phyloP scores from a whole-genome alignment of 345 rosid species.

The Leavenworthia alabamica region DNA sequence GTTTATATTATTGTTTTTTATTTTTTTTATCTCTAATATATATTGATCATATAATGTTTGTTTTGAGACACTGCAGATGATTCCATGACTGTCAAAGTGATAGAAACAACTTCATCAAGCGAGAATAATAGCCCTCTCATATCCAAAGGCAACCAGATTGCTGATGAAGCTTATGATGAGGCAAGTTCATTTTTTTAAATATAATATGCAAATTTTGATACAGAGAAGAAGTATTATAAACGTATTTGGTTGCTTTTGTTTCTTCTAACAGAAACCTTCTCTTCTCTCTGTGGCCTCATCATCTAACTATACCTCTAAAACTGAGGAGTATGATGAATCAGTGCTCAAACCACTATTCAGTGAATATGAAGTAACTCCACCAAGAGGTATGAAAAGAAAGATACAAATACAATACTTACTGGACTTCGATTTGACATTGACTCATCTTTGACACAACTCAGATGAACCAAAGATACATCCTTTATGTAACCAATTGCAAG shows the following conservation, averaged over 20 bases:
- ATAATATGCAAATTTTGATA: background rate
- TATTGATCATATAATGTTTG: background rate
- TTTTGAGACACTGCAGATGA: constrained; percentile 33
- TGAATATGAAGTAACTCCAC: constrained; percentile 58
- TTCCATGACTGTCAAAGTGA: constrained; percentile 26
- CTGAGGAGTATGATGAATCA: constrained; percentile 31
- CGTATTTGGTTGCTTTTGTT: background rate
- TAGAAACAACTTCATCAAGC: constrained; percentile 29
- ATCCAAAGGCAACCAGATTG: constrained; percentile 24
- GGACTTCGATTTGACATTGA: constrained; percentile 29
- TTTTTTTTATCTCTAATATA: background rate
- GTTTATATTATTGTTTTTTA: too few species aligned
- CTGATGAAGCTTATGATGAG: constrained; percentile 32
- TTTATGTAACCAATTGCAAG: constrained; percentile 45
- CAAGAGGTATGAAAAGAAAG: constrained; percentile 46
- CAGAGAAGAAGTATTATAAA: background rate
- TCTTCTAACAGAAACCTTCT: constrained; percentile 37
- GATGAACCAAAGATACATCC: constrained; percentile 43
- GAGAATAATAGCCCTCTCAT: constrained; percentile 20
- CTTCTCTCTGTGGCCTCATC: constrained; percentile 43
- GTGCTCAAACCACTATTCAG: constrained; percentile 51
- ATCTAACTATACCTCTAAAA: constrained; percentile 31
- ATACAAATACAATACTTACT: constrained; percentile 47
- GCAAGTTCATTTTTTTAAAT: constrained; percentile 22
- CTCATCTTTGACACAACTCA: constrained; percentile 32